A percentile compares a stretch with the other conserved stretches of the same genome.
These are phyloP conservation scores for Ormosia semicastrata DNA, from an alignment of 306 rosid species.

Conservation along the genomic window DNA sequence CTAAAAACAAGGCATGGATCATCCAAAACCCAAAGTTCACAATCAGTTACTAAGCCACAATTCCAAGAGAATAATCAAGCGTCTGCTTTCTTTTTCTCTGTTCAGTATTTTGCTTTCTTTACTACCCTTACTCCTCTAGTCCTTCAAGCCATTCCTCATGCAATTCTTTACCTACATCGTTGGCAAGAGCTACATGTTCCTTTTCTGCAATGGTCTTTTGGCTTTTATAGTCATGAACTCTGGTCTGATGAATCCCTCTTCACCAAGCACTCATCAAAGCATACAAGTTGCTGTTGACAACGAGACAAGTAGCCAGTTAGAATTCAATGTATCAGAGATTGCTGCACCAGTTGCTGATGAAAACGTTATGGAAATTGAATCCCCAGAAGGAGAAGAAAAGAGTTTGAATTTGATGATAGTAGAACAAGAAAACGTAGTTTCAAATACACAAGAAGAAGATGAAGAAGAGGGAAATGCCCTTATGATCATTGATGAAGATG, in stretches of 20 bases:
- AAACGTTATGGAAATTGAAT: background rate
- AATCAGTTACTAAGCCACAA: conserved; percentile 1
- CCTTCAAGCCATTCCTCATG: conserved; percentile 31
- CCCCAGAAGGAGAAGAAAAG: conserved; percentile 6
- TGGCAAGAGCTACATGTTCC: conserved; percentile 61
- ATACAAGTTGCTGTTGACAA: background rate
- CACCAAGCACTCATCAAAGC: background rate
- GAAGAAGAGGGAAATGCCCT: background rate
- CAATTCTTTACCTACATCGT: conserved; percentile 28
- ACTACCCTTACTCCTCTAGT: conserved; percentile 32
- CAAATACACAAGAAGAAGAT: background rate
- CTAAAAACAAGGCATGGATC: background rate
- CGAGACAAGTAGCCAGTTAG: background rate
- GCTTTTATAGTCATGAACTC: conserved; percentile 47
- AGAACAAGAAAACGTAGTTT: background rate
- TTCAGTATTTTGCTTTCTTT: conserved; percentile 26
- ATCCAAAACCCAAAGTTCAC: background rate
- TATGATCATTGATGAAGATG: conserved; percentile 4
- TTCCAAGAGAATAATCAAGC: conserved; percentile 30
- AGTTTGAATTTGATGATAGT: background rate
- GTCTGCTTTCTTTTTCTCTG: conserved; percentile 41
- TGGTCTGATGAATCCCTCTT: conserved; percentile 31
- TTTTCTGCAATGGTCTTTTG: conserved; percentile 66
- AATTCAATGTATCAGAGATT: background rate
- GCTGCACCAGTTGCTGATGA: background rate